These are phyloP conservation scores for Ceratocystis eucalypticola DNA, from an alignment of 2,329 filamentous ascomycete genomes.

Conservation along the genomic window DNA sequence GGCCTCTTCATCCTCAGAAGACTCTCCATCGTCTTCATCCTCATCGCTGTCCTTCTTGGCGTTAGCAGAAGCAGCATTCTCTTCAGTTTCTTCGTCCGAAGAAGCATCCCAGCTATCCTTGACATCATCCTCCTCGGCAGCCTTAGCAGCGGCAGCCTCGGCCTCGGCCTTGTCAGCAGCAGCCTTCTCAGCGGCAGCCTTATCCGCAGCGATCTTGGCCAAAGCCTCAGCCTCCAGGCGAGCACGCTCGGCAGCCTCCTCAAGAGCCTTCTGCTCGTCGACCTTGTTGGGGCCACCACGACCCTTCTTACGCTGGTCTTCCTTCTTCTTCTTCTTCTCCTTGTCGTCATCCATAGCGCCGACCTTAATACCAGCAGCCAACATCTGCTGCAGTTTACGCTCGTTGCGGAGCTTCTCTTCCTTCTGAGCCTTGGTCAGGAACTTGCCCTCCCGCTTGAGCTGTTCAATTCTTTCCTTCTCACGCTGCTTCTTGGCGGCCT, in stretches of 20 bases:
- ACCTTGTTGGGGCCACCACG: constrained; percentile 31
- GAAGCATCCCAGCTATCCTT: constrained; percentile 95
- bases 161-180: constrained; percentile 42
- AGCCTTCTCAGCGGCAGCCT: constrained; percentile 44
- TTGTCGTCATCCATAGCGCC: constrained; percentile 38
- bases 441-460: constrained; percentile 77
- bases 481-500: constrained; percentile 66
- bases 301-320: constrained; percentile 72
- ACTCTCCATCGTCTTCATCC: constrained; percentile 45
- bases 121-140: constrained; percentile 61
- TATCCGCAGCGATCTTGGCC: constrained; percentile 47
- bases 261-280: constrained; percentile 63
- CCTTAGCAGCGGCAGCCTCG: constrained; percentile 40
- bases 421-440: constrained; percentile 72
- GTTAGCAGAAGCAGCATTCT: constrained; percentile 28
- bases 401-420: constrained; percentile 70
- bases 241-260: constrained; percentile 64
- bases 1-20: constrained; percentile 58
- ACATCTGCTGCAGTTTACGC: constrained; percentile 71
- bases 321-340: constrained; percentile 57
- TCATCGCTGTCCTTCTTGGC: constrained; percentile 26
- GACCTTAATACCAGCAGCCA: constrained; percentile 62
- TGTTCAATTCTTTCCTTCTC: constrained; percentile 79
- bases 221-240: constrained; percentile 53
- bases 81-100: constrained; percentile 52